Base-by-base conservation (phyloP, 768 basidiomycete species). In the Boletus tomentosulus region DNA sequence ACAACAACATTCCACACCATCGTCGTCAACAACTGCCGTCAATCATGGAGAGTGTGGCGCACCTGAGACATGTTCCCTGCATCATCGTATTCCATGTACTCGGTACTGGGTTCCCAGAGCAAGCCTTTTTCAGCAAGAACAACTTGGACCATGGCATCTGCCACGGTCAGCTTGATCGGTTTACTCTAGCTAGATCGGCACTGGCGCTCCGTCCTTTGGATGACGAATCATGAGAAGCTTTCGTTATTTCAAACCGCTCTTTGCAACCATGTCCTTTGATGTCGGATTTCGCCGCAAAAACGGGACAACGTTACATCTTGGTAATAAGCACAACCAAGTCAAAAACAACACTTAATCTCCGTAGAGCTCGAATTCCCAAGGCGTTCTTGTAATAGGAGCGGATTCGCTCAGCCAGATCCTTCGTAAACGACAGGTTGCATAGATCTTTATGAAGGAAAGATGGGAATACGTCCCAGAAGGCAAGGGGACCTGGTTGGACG, bases 301-400 rank as follows among this genome's bases (percentile, higher is more conserved):
- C 57, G 64, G 56, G 12, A 39, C 60, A 64, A 47, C 24, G 41
- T 51, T 38, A 58, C 55, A 57, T 61, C 56, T 53, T 48, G 61
- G 44, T 48, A 55, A 58, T 50, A 53, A 51, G 55, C 28, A 44
- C 49, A 50, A 50, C 11, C 48, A 27, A 58, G 58, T 51, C 42
- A 47, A 59, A 54, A 48, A 37, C 19, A 52, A 59, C 55, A 44
- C 53, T 66, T 71, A 63, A 70, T 70, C 61, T 62, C 71, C 69
- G 64, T 87, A 89, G 43, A 90, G 72, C 63, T 84, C 79, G 65
- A 90, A 89, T 71, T 91, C 89, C 87, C 86, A 89, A 31, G 88
- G 86, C 8, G 76, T 66, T 56, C 73, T 76, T 55, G 82, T 78
- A 50, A 71, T 66, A 51, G 79, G 77, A 9, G 77, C 77, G 44